Base-by-base conservation (phyloP, 2,329 filamentous ascomycete genomes). In the Cladorrhinum sp. region DNA sequence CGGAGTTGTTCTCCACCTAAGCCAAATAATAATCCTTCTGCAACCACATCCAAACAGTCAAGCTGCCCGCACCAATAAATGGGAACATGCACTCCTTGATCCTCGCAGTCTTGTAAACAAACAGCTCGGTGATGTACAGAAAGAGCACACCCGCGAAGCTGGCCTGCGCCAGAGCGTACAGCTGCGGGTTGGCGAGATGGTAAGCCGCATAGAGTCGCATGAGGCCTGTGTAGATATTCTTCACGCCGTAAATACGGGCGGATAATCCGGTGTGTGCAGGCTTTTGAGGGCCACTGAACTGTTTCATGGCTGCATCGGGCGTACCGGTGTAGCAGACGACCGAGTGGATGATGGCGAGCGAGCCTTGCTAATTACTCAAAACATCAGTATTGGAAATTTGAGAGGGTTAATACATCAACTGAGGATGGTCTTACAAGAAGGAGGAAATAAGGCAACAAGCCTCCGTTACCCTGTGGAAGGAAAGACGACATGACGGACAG, bases 201-300 rank as follows among this genome's bases (percentile, higher is more conserved):
- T 74, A 75, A 3, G 74, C 73, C 1, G 74, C 72, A 52, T 72
- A 73, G 9, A 69, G 38, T 13, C 74, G 68, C 57, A 75, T 76
- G 38, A 70, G 50, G 16, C 64, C 69, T 7, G 73, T 71, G 64
- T 75, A 75, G 48, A 73, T 38, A 57, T 75, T 76, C 68, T 75
- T 74, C 36, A 72, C 58, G 13, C 69, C 73, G 62, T 76, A 76
- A 3, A 72, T 62, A 57, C 69, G 73, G 5, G 74, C 71, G 18
- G 71, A 63, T n/a, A 75, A 65, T 2, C 65, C 45, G 6, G 67
- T 62, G 12, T 66, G 65, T 7, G 65, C 64, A 22, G 71, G 71
- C 2, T 68, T 65, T 4, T 58, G 49, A 7, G 71, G 66, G 16
- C 73, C 73, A 22, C 66, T 69, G 65, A 75, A 74, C n/a, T 54